A percentile compares a stretch with the other conserved stretches of the same genome.
Conservation (phyloP, 768 basidiomycete species). For the Lentinus tigrinus region DNA sequence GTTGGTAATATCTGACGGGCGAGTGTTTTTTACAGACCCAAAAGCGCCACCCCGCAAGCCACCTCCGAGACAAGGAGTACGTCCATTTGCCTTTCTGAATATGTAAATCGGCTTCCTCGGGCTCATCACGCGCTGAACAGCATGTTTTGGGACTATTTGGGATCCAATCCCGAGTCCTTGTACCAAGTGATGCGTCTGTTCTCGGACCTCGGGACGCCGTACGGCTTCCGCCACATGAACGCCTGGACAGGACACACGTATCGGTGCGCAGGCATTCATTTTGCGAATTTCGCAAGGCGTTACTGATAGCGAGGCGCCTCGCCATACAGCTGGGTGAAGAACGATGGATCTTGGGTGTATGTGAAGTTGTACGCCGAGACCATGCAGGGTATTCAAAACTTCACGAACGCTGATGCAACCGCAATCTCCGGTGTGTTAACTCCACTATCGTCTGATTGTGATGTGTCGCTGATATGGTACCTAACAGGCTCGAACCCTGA, state of each 20-base stretch:
- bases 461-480: neutral
- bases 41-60: constrained; percentile 50
- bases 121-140: constrained; percentile 18
- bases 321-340: constrained; percentile 34
- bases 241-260: constrained; percentile 53
- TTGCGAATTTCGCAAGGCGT: neutral
- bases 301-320: neutral
- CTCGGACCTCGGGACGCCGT: constrained; percentile 58
- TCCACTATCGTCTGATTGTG: neutral
- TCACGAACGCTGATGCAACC: constrained; percentile 36
- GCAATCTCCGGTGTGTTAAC: constrained; percentile 33
- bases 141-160: constrained; percentile 47
- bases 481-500: constrained; percentile 38
- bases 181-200: constrained; percentile 48
- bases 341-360: constrained; percentile 49
- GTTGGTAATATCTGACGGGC: neutral
- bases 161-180: constrained; percentile 46
- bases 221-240: constrained; percentile 47
- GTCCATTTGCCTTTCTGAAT: constrained; percentile 3
- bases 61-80: constrained; percentile 40
- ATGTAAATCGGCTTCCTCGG: neutral
- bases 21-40: constrained; percentile 36
- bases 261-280: constrained; percentile 24
- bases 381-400: constrained; percentile 35
- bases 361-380: constrained; percentile 44